phyloP scores from a whole-genome alignment of 345 rosid species.

The Dimocarpus longan region DNA sequence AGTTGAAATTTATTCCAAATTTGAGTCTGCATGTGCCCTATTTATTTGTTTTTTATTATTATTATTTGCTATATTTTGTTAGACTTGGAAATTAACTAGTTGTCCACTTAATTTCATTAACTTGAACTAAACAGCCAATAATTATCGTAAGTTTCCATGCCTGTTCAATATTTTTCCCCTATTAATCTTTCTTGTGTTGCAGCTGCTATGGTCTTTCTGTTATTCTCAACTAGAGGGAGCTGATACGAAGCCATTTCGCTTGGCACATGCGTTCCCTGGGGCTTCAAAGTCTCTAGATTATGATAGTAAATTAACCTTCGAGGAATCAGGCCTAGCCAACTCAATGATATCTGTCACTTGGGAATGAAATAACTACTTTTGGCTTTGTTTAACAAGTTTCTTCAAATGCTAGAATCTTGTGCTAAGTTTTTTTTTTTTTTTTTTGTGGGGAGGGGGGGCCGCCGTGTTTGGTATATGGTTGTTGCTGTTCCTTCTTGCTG shows the following conservation, averaged over 20 bases:
- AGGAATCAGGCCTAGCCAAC: constrained; percentile 86
- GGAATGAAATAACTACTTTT: constrained; percentile 43
- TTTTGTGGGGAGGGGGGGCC: too few relatives aligned
- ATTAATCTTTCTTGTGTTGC: constrained; percentile 28
- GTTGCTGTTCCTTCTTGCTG: background rate
- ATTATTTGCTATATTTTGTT: background rate
- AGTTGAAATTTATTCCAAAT: background rate
- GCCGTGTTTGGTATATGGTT: background rate
- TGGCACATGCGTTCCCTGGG: constrained; percentile 88
- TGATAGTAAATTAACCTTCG: constrained; percentile 68
- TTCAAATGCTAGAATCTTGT: constrained; percentile 7
- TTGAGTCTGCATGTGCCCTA: background rate
- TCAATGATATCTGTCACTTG: constrained; percentile 77
- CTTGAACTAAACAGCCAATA: background rate
- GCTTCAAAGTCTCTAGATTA: constrained; percentile 73
- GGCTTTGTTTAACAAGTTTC: background rate
- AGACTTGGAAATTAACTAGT: background rate
- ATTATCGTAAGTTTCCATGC: background rate
- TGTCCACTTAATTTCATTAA: too few relatives aligned
- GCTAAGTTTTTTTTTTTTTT: background rate
- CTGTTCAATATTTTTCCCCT: background rate
- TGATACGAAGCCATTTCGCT: constrained; percentile 62
- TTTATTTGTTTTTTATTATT: too few relatives aligned
- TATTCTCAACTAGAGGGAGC: constrained; percentile 61
- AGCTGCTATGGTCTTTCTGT: constrained; percentile 97